These are phyloP conservation scores for Paramecium pentaurelia DNA, from an alignment of 73 alveolate species.

Conservation along the genomic window DNA sequence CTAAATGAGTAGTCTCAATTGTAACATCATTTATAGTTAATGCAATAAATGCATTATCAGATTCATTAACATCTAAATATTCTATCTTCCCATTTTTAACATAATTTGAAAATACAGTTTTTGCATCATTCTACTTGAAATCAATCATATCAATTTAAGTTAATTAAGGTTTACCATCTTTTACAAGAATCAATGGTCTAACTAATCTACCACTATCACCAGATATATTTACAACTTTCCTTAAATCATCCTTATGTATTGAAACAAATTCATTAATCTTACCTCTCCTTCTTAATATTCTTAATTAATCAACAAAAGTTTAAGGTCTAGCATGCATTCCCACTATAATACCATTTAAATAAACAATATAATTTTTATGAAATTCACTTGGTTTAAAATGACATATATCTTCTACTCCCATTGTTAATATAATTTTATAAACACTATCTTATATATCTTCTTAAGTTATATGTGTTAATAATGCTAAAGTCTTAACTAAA, in stretches of 20 bases:
- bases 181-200: too few species aligned
- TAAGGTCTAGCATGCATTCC: slow-evolving; percentile 96
- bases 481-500: slow-evolving; percentile 81
- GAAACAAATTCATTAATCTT: slow-evolving; percentile 89
- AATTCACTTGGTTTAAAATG: slow-evolving; percentile 67
- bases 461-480: slow-evolving; percentile 75
- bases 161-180: too few species aligned
- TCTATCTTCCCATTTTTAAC: slow-evolving; percentile 84
- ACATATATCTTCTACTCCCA: slow-evolving; percentile 90
- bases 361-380: slow-evolving; percentile 76
- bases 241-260: slow-evolving; percentile 66
- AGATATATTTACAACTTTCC: slow-evolving; percentile 78
- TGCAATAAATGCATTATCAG: slow-evolving; percentile 97
- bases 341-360: slow-evolving; percentile 96
- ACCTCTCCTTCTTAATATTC: slow-evolving; percentile 91
- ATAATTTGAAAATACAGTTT: neutral
- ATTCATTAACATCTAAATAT: slow-evolving; percentile 98
- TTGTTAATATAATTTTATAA: slow-evolving; percentile 71
- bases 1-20: slow-evolving; percentile 95
- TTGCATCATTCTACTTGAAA: slow-evolving; percentile 51
- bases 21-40: slow-evolving; percentile 76
- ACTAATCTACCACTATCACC: too few species aligned
- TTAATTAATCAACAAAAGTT: slow-evolving; percentile 81
- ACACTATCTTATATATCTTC: slow-evolving; percentile 73
- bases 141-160: too few species aligned